Percentiles rank a stretch among this genome's conserved stretches.
These are phyloP conservation scores for Venturia carpophila DNA, from an alignment of 2,329 filamentous ascomycete genomes.

Conservation along the genomic window DNA sequence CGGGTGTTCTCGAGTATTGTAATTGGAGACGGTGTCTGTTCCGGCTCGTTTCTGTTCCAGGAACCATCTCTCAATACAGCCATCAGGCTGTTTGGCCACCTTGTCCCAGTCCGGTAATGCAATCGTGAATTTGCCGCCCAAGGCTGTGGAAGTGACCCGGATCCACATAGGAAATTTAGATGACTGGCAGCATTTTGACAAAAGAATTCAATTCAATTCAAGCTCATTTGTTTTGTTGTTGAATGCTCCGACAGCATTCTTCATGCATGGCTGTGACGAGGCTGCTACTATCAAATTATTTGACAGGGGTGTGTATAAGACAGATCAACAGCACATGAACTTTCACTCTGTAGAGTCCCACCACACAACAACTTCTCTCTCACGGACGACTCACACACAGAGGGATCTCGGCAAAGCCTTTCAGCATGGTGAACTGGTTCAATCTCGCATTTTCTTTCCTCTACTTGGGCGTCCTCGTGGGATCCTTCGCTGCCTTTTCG, in stretches of 20 bases:
- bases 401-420: background rate
- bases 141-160: background rate
- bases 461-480: slow-evolving; percentile 80
- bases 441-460: slow-evolving; percentile 79
- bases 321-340: background rate
- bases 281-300: background rate
- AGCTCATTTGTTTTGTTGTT: background rate
- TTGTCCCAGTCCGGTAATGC: background rate
- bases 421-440: slow-evolving; percentile 62
- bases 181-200: too few species aligned
- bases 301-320: background rate
- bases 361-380: background rate
- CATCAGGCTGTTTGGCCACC: background rate
- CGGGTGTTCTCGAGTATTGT: too few species aligned
- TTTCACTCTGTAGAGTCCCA: background rate
- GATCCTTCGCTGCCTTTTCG: slow-evolving; percentile 86
- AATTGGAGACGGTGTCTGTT: too few species aligned
- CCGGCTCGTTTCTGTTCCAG: background rate
- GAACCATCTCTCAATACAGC: background rate
- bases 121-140: background rate
- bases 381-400: background rate
- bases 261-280: background rate
- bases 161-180: background rate
- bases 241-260: background rate
- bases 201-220: background rate